Evolutionary conservation across 2,329 filamentous ascomycete genomes (phyloP).

Genomic region (Cylindrodendrum hubeiense): DNA sequence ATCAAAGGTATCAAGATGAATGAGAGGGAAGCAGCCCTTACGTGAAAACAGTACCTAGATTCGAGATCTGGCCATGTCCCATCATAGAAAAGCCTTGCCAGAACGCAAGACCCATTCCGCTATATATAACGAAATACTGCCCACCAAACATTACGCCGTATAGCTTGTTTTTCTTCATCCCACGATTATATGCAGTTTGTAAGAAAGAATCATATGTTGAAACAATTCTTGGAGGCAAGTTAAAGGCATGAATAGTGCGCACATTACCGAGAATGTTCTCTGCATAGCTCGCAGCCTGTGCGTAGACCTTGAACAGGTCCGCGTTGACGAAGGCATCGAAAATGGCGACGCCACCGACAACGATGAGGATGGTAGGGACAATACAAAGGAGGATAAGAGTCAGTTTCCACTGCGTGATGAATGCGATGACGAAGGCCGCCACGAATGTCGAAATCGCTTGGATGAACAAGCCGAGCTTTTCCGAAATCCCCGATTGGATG

Average conservation of each 20-base stretch:
- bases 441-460: conserved; percentile 51
- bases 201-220: conserved; percentile 51
- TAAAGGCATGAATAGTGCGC: conserved; percentile 55
- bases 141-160: conserved; percentile 35
- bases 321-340: conserved; percentile 31
- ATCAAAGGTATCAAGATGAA: too few relatives aligned
- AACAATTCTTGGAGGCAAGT: conserved; percentile 23
- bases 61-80: neutral
- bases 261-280: conserved; percentile 49
- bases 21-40: too few relatives aligned
- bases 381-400: conserved; percentile 47
- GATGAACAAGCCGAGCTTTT: conserved; percentile 51
- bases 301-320: conserved; percentile 40
- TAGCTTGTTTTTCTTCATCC: conserved; percentile 21
- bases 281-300: conserved; percentile 45
- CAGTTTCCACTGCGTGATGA: conserved; percentile 53
- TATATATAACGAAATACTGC: conserved; percentile 52
- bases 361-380: conserved; percentile 37
- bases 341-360: conserved; percentile 43
- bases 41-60: conserved; percentile 45
- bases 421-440: conserved; percentile 52
- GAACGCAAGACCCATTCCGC: conserved; percentile 54
- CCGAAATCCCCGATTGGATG: conserved; percentile 52
- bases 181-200: conserved; percentile 37
- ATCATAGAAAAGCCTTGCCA: conserved; percentile 55